Conservation (phyloP, 2,329 filamentous ascomycete species). For the Colletotrichum somersetense region DNA sequence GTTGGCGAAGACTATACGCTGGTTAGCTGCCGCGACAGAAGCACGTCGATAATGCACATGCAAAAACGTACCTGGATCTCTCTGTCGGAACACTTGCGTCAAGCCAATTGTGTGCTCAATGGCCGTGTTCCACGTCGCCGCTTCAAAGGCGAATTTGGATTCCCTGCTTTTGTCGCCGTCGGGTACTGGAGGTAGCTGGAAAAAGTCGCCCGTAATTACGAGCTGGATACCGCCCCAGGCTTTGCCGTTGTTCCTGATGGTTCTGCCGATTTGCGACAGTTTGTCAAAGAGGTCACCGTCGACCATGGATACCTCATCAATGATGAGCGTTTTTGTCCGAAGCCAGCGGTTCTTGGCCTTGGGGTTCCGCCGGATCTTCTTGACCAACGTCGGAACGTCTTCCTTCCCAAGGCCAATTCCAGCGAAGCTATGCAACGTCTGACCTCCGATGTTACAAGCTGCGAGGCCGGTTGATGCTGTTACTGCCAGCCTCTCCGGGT, state of each 20-base stretch:
- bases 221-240: conserved; percentile 97
- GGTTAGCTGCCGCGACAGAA: conserved; percentile 27
- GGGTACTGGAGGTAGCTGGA: conserved; percentile 94
- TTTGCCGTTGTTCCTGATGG: conserved; percentile 88
- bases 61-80: conserved; percentile 72
- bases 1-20: conserved; percentile 76
- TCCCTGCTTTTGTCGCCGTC: conserved; percentile 74
- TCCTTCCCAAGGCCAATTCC: conserved; percentile 97
- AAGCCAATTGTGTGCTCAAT: conserved; percentile 96
- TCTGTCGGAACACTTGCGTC: conserved; percentile 96
- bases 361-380: conserved; percentile 88
- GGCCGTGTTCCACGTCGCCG: conserved; percentile 89
- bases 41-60: background rate
- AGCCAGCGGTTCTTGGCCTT: conserved; percentile 93
- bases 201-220: conserved; percentile 96
- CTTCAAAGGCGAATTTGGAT: conserved; percentile 93
- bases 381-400: conserved; percentile 80
- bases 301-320: conserved; percentile 99
- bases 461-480: conserved; percentile 96
- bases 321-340: conserved; percentile 85
- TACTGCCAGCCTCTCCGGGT: conserved; percentile 88
- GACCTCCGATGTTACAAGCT: conserved; percentile 95
- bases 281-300: conserved; percentile 98
- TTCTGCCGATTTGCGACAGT: conserved; percentile 86
- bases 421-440: conserved; percentile 95